These are phyloP conservation scores for Nematodospora anomalae DNA, from an alignment of 1,139 yeast genomes.

Conservation along the genomic window DNA sequence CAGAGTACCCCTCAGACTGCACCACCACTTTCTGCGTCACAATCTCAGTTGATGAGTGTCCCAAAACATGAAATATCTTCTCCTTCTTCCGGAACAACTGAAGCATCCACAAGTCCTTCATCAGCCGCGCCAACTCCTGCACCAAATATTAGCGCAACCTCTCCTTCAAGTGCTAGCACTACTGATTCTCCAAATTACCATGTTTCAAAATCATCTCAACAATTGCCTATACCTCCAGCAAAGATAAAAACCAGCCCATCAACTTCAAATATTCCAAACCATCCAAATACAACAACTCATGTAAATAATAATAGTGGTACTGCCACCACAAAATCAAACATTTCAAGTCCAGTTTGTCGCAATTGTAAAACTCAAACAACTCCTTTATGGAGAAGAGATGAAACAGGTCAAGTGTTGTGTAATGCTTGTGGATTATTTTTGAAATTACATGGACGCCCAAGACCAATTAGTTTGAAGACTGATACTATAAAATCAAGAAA, in stretches of 20 bases:
- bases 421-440: slow-evolving; percentile 94
- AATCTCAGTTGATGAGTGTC: background rate
- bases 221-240: slow-evolving; percentile 16
- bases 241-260: slow-evolving; percentile 8
- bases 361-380: slow-evolving; percentile 92
- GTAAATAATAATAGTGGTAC: slow-evolving; percentile 46
- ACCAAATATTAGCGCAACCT: slow-evolving; percentile 3
- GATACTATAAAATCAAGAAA: slow-evolving; percentile 90
- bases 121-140: slow-evolving; percentile 1
- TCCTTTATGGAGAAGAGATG: slow-evolving; percentile 94
- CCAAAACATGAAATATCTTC: slow-evolving; percentile 1
- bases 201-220: slow-evolving; percentile 9
- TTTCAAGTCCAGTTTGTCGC: slow-evolving; percentile 73
- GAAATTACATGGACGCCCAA: slow-evolving; percentile 86
- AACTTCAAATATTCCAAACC: slow-evolving; percentile 2
- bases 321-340: slow-evolving; percentile 48
- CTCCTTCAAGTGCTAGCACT: slow-evolving; percentile 2
- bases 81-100: background rate
- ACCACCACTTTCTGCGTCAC: slow-evolving; percentile 2
- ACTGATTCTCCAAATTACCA: slow-evolving; percentile 8
- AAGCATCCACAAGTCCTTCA: background rate
- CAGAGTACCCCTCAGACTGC: slow-evolving; percentile 4
- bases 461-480: slow-evolving; percentile 88
- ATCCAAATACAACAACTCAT: slow-evolving; percentile 50
- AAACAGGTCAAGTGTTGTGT: slow-evolving; percentile 87